Evolutionary conservation across 768 basidiomycete genomes (phyloP).

Genomic region (Termitomyces titanicus): DNA sequence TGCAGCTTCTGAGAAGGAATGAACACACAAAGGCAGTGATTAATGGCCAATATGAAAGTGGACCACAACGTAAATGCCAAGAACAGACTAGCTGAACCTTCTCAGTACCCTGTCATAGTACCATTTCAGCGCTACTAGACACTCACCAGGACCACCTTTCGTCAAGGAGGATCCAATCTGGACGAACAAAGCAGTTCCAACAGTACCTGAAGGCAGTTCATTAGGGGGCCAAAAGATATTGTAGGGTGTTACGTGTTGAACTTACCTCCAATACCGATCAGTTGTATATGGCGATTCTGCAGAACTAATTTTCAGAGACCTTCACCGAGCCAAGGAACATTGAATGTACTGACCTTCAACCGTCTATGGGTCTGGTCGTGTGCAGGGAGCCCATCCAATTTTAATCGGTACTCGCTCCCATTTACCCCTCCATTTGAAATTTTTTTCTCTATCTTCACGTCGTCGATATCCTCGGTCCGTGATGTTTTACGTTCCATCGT

Average conservation of each 20-base stretch:
- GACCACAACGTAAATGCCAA: constrained; percentile 49
- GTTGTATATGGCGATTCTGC: constrained; percentile 48
- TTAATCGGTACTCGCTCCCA: constrained; percentile 10
- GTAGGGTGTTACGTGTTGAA: background rate
- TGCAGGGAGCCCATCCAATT: constrained; percentile 9
- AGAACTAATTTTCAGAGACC: background rate
- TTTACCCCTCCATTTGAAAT: background rate
- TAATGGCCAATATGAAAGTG: constrained; percentile 45
- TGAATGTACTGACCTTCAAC: constrained; percentile 28
- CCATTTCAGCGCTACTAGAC: background rate
- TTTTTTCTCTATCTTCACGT: background rate
- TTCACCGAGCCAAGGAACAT: background rate
- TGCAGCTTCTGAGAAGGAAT: background rate
- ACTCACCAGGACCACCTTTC: constrained; percentile 60
- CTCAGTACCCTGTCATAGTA: background rate
- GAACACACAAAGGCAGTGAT: constrained; percentile 39
- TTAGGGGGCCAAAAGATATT: background rate
- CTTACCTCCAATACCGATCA: constrained; percentile 49
- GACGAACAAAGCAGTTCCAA: constrained; percentile 73
- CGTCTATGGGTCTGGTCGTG: constrained; percentile 35
- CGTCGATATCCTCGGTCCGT: background rate
- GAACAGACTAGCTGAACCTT: constrained; percentile 39
- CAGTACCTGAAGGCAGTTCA: constrained; percentile 45
- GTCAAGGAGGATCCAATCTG: constrained; percentile 62
- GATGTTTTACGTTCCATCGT: constrained; percentile 12